A percentile compares a stretch with the other conserved stretches of the same genome.
phyloP scores from a whole-genome alignment of 164 flowering plant genomes.

The Houttuynia cordata region DNA sequence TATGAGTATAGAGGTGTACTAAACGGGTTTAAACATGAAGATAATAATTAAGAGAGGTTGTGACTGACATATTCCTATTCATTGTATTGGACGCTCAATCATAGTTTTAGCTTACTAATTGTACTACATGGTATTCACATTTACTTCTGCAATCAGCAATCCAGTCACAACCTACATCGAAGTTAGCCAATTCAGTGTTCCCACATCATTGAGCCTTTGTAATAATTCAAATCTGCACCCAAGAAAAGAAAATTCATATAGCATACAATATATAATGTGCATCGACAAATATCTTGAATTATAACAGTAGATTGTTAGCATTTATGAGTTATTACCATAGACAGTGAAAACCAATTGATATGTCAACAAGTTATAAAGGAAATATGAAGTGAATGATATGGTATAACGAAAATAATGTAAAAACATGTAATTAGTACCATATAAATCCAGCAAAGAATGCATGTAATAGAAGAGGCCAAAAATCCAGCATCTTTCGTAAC shows the following conservation, averaged over 20 bases:
- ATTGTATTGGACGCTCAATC: no score
- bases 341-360: background rate
- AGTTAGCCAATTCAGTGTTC: conserved; percentile 1
- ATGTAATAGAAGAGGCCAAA: conserved; percentile 72
- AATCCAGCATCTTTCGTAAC: conserved; percentile 96
- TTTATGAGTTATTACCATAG: background rate
- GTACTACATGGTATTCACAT: conserved; percentile 91
- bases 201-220: background rate
- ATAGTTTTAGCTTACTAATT: no score
- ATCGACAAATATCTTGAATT: background rate
- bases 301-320: background rate
- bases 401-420: background rate
- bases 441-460: conserved; percentile 70
- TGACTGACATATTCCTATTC: no score
- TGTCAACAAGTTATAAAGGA: background rate
- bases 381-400: background rate
- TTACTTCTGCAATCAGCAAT: conserved; percentile 86
- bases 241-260: background rate
- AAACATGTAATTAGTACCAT: conserved; percentile 45
- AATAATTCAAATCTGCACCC: no score
- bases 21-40: no score
- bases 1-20: no score
- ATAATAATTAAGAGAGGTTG: no score
- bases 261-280: background rate
- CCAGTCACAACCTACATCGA: conserved; percentile 77